Evolutionary conservation across 768 basidiomycete genomes (phyloP), one percentile per base, ranked within the genome.

Genomic region (Scleroderma citrinum): DNA sequence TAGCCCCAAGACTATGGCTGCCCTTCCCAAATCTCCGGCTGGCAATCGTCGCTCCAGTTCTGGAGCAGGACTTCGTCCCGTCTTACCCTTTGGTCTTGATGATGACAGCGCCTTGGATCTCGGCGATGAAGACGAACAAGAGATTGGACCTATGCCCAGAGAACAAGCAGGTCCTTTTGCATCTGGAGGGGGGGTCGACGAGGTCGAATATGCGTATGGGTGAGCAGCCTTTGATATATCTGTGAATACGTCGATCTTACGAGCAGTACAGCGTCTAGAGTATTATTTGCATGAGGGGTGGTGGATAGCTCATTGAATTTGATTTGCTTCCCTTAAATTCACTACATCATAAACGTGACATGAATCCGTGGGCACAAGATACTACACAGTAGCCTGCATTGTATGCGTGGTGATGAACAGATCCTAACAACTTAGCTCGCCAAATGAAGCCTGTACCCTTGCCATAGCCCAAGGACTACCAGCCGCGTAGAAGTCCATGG

Each of bases 401-500:
- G 24, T 24, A n/a, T 26, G 17, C 17, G 24, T 23, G 16, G 6
- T 14, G 3, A 29, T n/a, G n/a, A 43, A 16, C 12, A n/a, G 24
- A 43, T n/a, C 10, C 41, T 43, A 10, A n/a, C 29, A 43, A n/a
- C 16, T 3, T 12, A 21, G 11, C 20, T 44, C 31, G 24, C 11
- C 61, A 56, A 80, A 81, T 21, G 63, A 66, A 8, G 74, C 82
- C 38, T 76, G 85, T 29, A 67, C 57, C 61, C 87, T 76, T 17
- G 87, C 78, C 19, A 76, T 56, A 0, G 89, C 82, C 88, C 88
- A 91, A 1, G 82, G 83, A 52, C 78, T 87, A 3, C 83, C 85
- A 7, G 83, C 87, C 29, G 78, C 76, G 56, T 98, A 99, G 66
- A 98, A 99, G 67, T 99, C 90, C 96, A 99, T 99, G 3, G 91